Base-by-base conservation (phyloP, 257 asterid species). In the Fraxinus quadrangulata region DNA sequence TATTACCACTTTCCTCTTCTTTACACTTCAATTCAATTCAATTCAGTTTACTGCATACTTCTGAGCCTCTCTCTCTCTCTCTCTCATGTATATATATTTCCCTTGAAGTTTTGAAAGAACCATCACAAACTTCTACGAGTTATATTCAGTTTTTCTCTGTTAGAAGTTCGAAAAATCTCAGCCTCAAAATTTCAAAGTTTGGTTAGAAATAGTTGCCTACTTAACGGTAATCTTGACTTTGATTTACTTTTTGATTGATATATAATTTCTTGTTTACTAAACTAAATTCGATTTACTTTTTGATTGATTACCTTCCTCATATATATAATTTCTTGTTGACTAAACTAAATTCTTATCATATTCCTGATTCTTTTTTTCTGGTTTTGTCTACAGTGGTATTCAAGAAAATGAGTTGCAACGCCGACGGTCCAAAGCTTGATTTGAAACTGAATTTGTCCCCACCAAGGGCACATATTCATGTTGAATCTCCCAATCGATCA, bases 371-470 rank as follows among this genome's bases (percentile, higher is more conserved):
- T 12, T 65, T 26, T 17, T 16, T 1, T 45, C 6, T 47, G 56
- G 56, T 47, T 13, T 47, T 47, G 56, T 47, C 19, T 47, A 14
- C n/a, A 47, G 56, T 47, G 56, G 19, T 13, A 47, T 47, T 47
- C 56, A 81, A 67, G 78, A 79, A 68, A 71, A 89, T 89, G 91
- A 84, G 69, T 65, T 75, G 79, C 78, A 74, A 24, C 13, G 45
- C 30, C 7, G 76, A 81, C 54, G 73, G 84, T 36, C 86, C 89
- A 45, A 72, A 81, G 28, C 87, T 83, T 23, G 91, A 87, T 72
- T 72, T 87, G 87, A 83, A 77, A 65, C 85, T 85, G 39, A 81
- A 83, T 78, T 72, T 87, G 26, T 83, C 89, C 1, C 91, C 89
- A 21, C 82, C 87, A 34, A 79, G 84, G 74, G 70, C 79, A 23